Evolutionary conservation across 2,329 filamentous ascomycete species (phyloP).

Genomic region (Fonsecaea pedrosoi): DNA sequence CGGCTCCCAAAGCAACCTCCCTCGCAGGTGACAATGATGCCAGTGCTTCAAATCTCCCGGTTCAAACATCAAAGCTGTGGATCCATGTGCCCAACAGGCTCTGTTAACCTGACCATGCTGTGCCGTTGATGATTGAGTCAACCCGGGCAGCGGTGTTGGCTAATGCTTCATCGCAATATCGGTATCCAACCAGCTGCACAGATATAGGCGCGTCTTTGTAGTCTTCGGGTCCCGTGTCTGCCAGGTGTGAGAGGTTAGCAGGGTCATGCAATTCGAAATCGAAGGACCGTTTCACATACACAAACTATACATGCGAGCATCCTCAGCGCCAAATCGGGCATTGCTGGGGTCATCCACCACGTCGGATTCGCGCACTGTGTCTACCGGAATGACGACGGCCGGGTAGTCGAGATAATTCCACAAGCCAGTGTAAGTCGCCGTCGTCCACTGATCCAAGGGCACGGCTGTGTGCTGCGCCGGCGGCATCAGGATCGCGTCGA

Average conservation of each 20-base stretch:
- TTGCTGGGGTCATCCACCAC: slow-evolving; percentile 49
- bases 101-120: not conserved
- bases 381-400: slow-evolving; percentile 66
- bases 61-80: not conserved
- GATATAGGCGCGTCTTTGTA: slow-evolving; percentile 59
- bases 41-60: too few relatives aligned
- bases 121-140: slow-evolving; percentile 25
- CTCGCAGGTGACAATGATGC: too few relatives aligned
- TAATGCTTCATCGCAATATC: slow-evolving; percentile 58
- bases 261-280: slow-evolving; percentile 51
- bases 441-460: slow-evolving; percentile 64
- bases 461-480: slow-evolving; percentile 68
- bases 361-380: slow-evolving; percentile 57
- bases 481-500: slow-evolving; percentile 69
- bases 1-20: too few relatives aligned
- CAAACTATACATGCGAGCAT: slow-evolving; percentile 27
- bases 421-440: slow-evolving; percentile 67
- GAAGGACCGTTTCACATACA: slow-evolving; percentile 19
- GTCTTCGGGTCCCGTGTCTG: slow-evolving; percentile 46
- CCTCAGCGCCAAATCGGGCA: slow-evolving; percentile 27
- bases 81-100: not conserved
- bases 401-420: slow-evolving; percentile 76
- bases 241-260: slow-evolving; percentile 44
- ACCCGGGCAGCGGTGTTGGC: slow-evolving; percentile 17
- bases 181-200: slow-evolving; percentile 62